phyloP scores from a whole-genome alignment of 192 early-diverging fungal species.

The Rhizophagus clarus region DNA sequence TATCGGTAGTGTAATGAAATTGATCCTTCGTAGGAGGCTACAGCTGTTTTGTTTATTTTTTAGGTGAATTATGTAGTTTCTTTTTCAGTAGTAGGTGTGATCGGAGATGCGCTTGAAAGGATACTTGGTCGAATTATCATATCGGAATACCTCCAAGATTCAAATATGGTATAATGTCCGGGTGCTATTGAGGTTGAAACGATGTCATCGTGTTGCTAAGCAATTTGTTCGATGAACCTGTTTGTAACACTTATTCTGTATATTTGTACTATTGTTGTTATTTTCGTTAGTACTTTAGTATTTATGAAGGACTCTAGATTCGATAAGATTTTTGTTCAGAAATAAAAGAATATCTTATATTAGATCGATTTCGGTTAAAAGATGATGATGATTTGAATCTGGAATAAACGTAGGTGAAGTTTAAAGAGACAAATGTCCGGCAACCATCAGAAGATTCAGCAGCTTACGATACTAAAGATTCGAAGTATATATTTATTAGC shows the following conservation, averaged over 20 bases:
- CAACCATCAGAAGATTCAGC: background rate
- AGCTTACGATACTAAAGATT: background rate
- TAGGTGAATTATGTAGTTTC: background rate
- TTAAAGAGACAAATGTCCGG: background rate
- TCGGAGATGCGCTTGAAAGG: background rate
- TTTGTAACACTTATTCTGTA: background rate
- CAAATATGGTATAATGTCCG: conserved; percentile 15
- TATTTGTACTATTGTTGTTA: background rate
- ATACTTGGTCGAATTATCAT: background rate
- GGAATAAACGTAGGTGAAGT: background rate
- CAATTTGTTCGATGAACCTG: background rate
- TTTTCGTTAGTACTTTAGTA: too few species aligned
- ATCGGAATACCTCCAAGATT: background rate
- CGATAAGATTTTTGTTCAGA: background rate
- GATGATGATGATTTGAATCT: background rate
- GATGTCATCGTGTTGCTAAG: background rate
- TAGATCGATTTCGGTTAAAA: too few species aligned
- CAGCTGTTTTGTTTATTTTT: conserved; percentile 21
- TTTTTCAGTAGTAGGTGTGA: background rate
- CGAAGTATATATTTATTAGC: background rate
- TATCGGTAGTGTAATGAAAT: too few species aligned
- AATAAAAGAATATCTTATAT: background rate
- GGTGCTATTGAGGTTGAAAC: background rate
- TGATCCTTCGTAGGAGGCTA: conserved; percentile 29
- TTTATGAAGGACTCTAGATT: too few species aligned